phyloP scores from a whole-genome alignment of 306 rosid species.

The Cucumis cinereus region DNA sequence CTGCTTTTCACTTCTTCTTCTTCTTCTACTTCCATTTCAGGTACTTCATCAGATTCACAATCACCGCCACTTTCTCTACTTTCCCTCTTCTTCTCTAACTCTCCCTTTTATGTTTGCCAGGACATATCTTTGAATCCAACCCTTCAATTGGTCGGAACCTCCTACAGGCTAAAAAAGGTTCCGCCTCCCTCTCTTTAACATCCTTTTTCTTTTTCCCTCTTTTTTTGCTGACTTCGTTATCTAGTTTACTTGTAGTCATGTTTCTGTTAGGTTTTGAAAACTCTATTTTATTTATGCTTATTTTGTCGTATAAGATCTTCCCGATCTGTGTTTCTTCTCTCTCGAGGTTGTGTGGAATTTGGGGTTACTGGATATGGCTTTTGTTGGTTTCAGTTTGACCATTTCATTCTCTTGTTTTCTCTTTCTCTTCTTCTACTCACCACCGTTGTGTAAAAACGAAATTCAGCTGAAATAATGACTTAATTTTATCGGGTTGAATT shows the following conservation, averaged over 20 bases:
- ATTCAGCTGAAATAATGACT: not conserved
- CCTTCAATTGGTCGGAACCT: conserved; percentile 43
- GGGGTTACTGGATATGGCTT: not conserved
- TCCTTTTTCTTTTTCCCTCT: not conserved
- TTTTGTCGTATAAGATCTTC: not conserved
- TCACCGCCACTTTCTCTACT: not conserved
- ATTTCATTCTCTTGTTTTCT: not conserved
- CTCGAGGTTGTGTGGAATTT: not conserved
- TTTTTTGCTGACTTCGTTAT: not conserved
- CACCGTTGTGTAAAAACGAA: not conserved
- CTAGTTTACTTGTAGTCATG: not conserved
- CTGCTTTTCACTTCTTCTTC: conserved; percentile 30
- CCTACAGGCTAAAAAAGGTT: conserved; percentile 79
- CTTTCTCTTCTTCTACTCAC: not conserved
- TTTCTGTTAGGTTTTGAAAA: not conserved
- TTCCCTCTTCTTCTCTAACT: not conserved
- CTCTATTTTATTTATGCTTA: not conserved
- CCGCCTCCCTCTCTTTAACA: not conserved
- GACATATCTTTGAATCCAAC: conserved; percentile 29
- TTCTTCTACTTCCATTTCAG: conserved; percentile 45
- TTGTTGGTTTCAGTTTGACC: not conserved
- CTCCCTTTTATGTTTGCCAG: conserved; percentile 27
- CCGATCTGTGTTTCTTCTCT: not conserved
- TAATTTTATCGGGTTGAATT: not conserved
- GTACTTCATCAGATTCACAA: conserved; percentile 11